phyloP scores from a whole-genome alignment of 495 filamentous ascomycete species.

The Immersiella caudata region DNA sequence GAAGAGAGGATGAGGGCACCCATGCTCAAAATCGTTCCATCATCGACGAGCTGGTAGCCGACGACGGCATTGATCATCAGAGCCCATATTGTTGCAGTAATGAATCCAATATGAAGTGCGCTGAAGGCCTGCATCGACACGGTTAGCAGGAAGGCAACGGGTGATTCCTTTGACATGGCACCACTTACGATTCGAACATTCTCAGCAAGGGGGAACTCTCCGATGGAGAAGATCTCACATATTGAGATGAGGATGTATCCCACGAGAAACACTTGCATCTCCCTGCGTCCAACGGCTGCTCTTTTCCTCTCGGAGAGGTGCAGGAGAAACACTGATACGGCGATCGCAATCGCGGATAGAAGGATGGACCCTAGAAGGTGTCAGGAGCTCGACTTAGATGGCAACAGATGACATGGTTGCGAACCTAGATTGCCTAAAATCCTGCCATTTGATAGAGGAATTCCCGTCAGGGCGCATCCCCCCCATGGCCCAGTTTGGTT shows the following conservation, averaged over 20 bases:
- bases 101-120: conserved; percentile 88
- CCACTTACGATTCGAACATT: conserved; percentile 68
- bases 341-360: conserved; percentile 75
- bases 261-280: conserved; percentile 92
- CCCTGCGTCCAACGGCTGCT: conserved; percentile 93
- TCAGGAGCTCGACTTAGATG: conserved; percentile 22
- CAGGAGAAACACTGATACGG: conserved; percentile 64
- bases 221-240: conserved; percentile 94
- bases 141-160: background rate
- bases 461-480: conserved; percentile 74
- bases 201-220: conserved; percentile 74
- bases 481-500: conserved; percentile 56
- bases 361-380: conserved; percentile 80
- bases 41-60: conserved; percentile 90
- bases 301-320: conserved; percentile 87
- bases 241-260: conserved; percentile 88
- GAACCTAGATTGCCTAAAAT: conserved; percentile 84
- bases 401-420: conserved; percentile 33
- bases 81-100: conserved; percentile 86
- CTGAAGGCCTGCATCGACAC: conserved; percentile 70
- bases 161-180: conserved; percentile 32
- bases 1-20: conserved; percentile 74
- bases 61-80: conserved; percentile 90
- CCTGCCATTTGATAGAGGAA: conserved; percentile 63
- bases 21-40: conserved; percentile 84